phyloP scores from a whole-genome alignment of 129 eudicot genomes.

The Erigeron canadensis region DNA sequence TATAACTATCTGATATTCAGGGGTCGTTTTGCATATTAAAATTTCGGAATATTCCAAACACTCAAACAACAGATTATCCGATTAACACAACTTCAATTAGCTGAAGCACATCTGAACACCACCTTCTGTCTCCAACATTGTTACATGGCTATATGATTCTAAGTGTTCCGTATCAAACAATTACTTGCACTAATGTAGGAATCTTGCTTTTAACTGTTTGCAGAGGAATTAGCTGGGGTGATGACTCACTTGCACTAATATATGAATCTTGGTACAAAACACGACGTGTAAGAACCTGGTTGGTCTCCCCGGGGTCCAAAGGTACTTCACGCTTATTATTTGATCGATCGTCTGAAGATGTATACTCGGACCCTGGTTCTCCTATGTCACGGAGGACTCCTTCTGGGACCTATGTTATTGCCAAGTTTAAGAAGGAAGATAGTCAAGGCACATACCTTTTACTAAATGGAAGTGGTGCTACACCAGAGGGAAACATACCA shows the following conservation, averaged over 20 bases:
- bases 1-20: not conserved
- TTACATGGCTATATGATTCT: not conserved
- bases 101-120: not conserved
- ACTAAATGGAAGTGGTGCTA: conserved; percentile 92
- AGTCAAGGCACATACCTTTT: conserved; percentile 57
- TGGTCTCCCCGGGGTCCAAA: conserved; percentile 67
- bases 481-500: conserved; percentile 91
- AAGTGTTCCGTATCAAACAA: not conserved
- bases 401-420: conserved; percentile 78
- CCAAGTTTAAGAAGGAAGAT: conserved; percentile 71
- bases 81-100: not conserved
- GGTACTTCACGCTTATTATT: conserved; percentile 69
- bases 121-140: not conserved
- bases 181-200: not conserved
- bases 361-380: conserved; percentile 99
- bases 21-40: not conserved
- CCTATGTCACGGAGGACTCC: conserved; percentile 89
- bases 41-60: not conserved
- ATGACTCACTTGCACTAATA: conserved; percentile 88
- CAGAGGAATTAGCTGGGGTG: conserved; percentile 97
- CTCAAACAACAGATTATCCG: not conserved
- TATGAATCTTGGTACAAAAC: conserved; percentile 98
- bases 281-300: conserved; percentile 74
- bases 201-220: conserved; percentile 15
- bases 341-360: conserved; percentile 96